Evolutionary conservation across 1,139 yeast genomes (phyloP), one percentile per base, ranked within the genome.

Genomic region (Zygoascus hellenicus): DNA sequence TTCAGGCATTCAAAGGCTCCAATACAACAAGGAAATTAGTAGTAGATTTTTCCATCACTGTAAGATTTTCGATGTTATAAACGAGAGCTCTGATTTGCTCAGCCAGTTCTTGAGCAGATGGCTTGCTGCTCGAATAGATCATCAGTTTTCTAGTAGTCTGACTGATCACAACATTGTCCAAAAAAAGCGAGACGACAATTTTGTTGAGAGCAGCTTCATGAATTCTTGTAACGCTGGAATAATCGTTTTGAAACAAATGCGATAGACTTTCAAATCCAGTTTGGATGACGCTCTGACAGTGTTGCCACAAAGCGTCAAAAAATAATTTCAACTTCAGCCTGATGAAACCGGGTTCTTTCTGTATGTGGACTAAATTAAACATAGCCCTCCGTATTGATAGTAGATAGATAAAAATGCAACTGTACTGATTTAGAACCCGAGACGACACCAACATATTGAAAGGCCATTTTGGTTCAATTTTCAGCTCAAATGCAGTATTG

Each of bases 271-370:
- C 28, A 30, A 43, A 43, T 17, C 19, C 32, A 9, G 19, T 14
- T 10, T 43, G 42, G 5, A 43, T 17, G 2, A 48, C 38, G 2
- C 49, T 30, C 44, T 60, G 63, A 15, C 51, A 40, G 43, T 56
- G 58, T 28, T 57, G 59, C 61, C 62, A 60, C 9, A 58, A 29
- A 11, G 39, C 39, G 35, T 58, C 61, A 28, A 56, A 47, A 30
- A 58, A 53, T 14, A 50, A 41, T 42, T 55, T 58, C 10, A 52
- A 29, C 15, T 32, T 35, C 42, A 28, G 10, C 15, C 15, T 36
- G 4, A 30, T 29, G 15, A 32, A 38, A 52, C 35, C 51, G 16
- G 37, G 49, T 33, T 10, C 46, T 36, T 41, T 19, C 9, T 15
- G 22, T 5, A 9, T 17, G 28, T 41, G 38, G 5, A 28, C 38